These are phyloP conservation scores for Mimosa pudica DNA, from an alignment of 306 rosid genomes.

Conservation along the genomic window DNA sequence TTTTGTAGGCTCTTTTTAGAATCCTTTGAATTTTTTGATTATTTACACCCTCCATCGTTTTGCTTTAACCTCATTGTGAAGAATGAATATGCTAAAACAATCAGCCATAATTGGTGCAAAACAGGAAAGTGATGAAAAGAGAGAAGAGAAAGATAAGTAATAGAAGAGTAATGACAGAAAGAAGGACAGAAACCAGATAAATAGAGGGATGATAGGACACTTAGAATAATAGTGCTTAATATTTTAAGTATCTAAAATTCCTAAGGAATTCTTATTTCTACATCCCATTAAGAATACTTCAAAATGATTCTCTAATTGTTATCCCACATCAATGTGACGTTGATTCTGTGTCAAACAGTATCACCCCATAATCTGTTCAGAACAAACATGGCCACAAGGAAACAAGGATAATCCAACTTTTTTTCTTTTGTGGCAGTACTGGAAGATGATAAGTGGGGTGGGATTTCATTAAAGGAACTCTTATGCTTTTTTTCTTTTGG, in stretches of 20 bases:
- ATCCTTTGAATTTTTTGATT: slow-evolving; percentile 33
- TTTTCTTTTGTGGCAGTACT: slow-evolving; percentile 26
- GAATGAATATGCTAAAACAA: neutral
- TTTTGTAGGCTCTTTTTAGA: slow-evolving; percentile 43
- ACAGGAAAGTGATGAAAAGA: no score
- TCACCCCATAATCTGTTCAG: slow-evolving; percentile 17
- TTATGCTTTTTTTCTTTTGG: slow-evolving; percentile 52
- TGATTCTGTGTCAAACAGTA: slow-evolving; percentile 2
- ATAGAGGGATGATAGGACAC: no score
- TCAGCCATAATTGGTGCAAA: neutral
- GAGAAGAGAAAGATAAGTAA: no score
- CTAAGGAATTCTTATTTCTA: no score
- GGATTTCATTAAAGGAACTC: slow-evolving; percentile 41
- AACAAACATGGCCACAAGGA: slow-evolving; percentile 27
- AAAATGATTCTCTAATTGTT: slow-evolving; percentile 42
- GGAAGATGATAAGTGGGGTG: slow-evolving; percentile 29
- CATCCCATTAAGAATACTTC: neutral
- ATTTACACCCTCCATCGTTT: slow-evolving; percentile 3
- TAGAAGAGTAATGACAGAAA: no score
- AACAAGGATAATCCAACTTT: slow-evolving; percentile 28
- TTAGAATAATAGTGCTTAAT: no score
- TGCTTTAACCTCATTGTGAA: slow-evolving; percentile 1
- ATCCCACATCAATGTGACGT: slow-evolving; percentile 29
- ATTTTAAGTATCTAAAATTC: no score
- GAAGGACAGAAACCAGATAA: no score